Base-by-base conservation (phyloP, 2,329 filamentous ascomycete genomes). In the Xylaria arbuscula region DNA sequence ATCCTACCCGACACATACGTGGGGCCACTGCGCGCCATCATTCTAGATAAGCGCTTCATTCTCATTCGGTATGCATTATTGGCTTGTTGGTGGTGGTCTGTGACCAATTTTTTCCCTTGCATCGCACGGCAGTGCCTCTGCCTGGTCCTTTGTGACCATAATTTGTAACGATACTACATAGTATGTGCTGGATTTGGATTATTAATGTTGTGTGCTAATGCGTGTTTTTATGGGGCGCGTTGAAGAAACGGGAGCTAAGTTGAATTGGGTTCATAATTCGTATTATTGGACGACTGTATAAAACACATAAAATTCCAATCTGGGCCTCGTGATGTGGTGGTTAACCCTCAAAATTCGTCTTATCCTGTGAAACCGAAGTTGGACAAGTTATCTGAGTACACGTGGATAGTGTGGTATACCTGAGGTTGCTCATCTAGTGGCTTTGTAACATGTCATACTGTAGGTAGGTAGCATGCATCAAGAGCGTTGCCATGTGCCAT, bases 121-220 rank as follows among this genome's bases (percentile, higher is more conserved):
- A 63, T 70, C 53, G 62, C 56, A 64, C 58, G 56, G 62, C 45
- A 64, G 36, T 68, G 65, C 66, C 53, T 42, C 61, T 65, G 69
- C 68, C 64, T 54, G 62, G 57, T 53, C 64, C 61, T 51, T 58
- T 47, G 64, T 70, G 66, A 66, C 59, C 63, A 50, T 75, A 73
- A 75, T 76, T 66, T 74, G 71, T 75, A 76, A 75, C 74, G 66
- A 72, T 73, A 28, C 28, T 28, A 28, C 28, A 28, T 28, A 28
- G 28, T 28, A 73, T 62, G 59, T 62, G 38, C 47, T 67, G 50
- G 60, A 54, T 63, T 15, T 51, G 45, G 50, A 47, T 51, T 61
- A 66, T 62, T 63, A 59, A 58, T 66, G 38, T 48, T 22, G 24
- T 55, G 36, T 58, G 42, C 54, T 13, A 50, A 61, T 22, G 42